Evolutionary conservation across 116 monocot genomes (phyloP).

Genomic region (Trichopus zeylanicus): DNA sequence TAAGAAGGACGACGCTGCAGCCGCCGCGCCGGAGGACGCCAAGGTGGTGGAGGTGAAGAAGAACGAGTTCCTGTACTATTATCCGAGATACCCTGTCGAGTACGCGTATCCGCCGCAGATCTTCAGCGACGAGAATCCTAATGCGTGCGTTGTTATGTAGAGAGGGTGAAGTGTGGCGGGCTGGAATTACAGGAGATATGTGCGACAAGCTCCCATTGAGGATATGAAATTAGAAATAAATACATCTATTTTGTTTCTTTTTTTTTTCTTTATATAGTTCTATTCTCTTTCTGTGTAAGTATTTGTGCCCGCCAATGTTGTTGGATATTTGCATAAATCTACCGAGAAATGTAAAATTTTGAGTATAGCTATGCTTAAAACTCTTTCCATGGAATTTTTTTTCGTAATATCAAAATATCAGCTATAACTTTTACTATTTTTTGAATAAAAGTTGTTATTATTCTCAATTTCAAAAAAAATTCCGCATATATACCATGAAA

Average conservation of each 20-base stretch:
- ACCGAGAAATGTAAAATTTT: no score
- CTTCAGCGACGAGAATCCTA: slow-evolving; percentile 88
- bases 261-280: background rate
- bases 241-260: background rate
- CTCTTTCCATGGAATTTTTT: no score
- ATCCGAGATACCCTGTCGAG: slow-evolving; percentile 50
- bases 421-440: no score
- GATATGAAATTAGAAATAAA: background rate
- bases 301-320: no score
- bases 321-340: no score
- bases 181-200: no score
- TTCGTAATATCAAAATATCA: no score
- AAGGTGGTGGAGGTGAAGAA: slow-evolving; percentile 41
- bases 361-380: no score
- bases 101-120: slow-evolving; percentile 64
- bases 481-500: no score
- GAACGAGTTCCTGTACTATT: slow-evolving; percentile 57
- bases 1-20: background rate
- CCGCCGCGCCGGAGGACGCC: background rate
- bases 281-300: no score
- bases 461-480: no score
- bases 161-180: background rate
- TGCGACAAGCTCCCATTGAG: background rate
- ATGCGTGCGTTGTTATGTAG: slow-evolving; percentile 74
- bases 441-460: no score